Evolutionary conservation across 305 asterid genomes (phyloP).

Genomic region (Withania somnifera): DNA sequence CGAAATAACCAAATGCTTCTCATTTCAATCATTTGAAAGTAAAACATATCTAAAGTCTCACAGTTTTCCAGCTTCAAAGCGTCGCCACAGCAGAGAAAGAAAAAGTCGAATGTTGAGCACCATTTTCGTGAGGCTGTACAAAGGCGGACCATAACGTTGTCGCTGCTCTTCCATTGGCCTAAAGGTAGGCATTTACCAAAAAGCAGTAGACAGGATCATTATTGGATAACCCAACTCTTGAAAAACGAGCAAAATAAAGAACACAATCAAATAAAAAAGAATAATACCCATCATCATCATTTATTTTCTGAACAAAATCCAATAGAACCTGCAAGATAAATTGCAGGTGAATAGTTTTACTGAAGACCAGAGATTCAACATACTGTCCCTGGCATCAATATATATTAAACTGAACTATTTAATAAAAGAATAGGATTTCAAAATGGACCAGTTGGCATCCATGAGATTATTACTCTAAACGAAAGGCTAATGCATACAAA

Average conservation of each 20-base stretch:
- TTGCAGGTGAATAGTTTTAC: neutral
- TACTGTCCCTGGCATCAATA: neutral
- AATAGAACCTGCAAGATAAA: slow-evolving; percentile 68
- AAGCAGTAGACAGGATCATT: slow-evolving; percentile 15
- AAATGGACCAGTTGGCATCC: neutral
- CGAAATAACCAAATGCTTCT: neutral
- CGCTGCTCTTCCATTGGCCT: slow-evolving; percentile 99
- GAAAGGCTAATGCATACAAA: neutral
- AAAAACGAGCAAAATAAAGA: slow-evolving; percentile 13
- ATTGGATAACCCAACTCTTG: slow-evolving; percentile 8
- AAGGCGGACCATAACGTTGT: slow-evolving; percentile 90
- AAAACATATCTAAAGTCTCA: slow-evolving; percentile 29
- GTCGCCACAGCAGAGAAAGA: slow-evolving; percentile 53
- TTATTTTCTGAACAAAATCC: slow-evolving; percentile 86
- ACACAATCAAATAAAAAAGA: slow-evolving; percentile 2
- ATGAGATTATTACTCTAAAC: neutral
- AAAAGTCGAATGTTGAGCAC: slow-evolving; percentile 56
- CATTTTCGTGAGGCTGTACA: slow-evolving; percentile 84
- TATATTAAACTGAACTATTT: neutral
- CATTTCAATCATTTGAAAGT: slow-evolving; percentile 5
- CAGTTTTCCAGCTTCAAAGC: slow-evolving; percentile 44
- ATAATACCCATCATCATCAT: slow-evolving; percentile 93
- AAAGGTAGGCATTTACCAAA: slow-evolving; percentile 26
- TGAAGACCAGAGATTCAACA: neutral
- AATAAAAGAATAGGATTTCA: neutral